phyloP scores from a whole-genome alignment of 2,329 filamentous ascomycete species.

The Pseudogymnoascus sp. region DNA sequence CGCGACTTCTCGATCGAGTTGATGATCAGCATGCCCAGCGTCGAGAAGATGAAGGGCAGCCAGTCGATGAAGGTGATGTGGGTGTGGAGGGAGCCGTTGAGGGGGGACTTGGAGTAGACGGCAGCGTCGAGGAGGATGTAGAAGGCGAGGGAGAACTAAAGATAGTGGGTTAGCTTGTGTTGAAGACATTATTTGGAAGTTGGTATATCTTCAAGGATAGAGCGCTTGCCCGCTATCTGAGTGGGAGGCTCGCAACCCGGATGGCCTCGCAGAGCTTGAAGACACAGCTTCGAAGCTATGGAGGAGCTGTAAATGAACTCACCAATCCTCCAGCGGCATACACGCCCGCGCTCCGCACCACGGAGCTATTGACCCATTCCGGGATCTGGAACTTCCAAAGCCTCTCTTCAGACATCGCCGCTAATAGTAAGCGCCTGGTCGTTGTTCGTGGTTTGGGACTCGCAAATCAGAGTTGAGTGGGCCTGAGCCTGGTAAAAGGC shows the following conservation, averaged over 20 bases:
- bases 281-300: background rate
- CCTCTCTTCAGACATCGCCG: constrained; percentile 51
- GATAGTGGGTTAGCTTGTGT: background rate
- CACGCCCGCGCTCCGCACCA: constrained; percentile 55
- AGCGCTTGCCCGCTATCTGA: background rate
- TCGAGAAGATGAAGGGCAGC: constrained; percentile 59
- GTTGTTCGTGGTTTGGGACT: background rate
- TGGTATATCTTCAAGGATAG: background rate
- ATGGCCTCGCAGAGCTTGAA: background rate
- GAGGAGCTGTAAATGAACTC: constrained; percentile 26
- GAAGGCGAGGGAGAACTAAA: constrained; percentile 58
- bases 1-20: constrained; percentile 61
- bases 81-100: constrained; percentile 45
- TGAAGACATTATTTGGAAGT: background rate
- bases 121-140: constrained; percentile 60
- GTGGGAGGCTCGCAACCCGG: constrained; percentile 11
- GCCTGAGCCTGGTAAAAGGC: background rate
- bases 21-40: constrained; percentile 62
- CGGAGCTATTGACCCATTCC: constrained; percentile 58
- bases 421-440: background rate
- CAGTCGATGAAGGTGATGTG: constrained; percentile 63
- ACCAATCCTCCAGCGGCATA: constrained; percentile 56
- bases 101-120: constrained; percentile 54
- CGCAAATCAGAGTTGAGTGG: background rate
- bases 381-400: constrained; percentile 60